Evolutionary conservation across 2,329 filamentous ascomycete species (phyloP).

Genomic region (Lasiodiplodia theobromae): DNA sequence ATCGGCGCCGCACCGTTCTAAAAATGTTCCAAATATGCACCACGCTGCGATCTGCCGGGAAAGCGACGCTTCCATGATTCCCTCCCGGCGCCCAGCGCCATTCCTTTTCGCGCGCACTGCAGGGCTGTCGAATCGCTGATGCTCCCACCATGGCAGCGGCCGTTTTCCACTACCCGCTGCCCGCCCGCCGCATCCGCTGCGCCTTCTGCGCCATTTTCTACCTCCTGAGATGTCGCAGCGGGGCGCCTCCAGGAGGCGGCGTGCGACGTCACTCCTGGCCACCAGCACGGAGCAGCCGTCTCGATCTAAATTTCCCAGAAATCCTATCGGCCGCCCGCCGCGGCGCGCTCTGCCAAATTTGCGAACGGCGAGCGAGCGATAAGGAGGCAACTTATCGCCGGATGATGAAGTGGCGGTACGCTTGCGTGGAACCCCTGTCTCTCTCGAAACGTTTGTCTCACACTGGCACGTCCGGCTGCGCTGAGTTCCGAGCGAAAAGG

Average conservation of each 20-base stretch:
- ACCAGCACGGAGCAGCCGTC: constrained; percentile 10
- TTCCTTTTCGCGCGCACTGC: constrained; percentile 18
- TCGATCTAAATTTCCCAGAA: constrained; percentile 18
- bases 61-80: constrained; percentile 12
- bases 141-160: constrained; percentile 3
- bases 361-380: constrained; percentile 19
- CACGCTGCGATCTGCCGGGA: constrained; percentile 21
- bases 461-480: constrained; percentile 6
- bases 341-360: constrained; percentile 15
- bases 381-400: constrained; percentile 28
- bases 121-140: background rate
- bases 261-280: constrained; percentile 28
- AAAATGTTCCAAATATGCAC: constrained; percentile 25
- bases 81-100: constrained; percentile 19
- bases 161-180: constrained; percentile 13
- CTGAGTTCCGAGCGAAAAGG: constrained; percentile 25
- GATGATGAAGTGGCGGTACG: constrained; percentile 30
- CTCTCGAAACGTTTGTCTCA: constrained; percentile 30
- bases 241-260: constrained; percentile 20
- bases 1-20: constrained; percentile 26
- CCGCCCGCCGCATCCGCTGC: constrained; percentile 10
- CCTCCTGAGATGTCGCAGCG: constrained; percentile 26
- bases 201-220: constrained; percentile 21
- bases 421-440: constrained; percentile 24
- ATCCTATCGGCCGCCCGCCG: constrained; percentile 6